Evolutionary conservation across 2,329 filamentous ascomycete species (phyloP).

Genomic region (Diaporthe humulicola): DNA sequence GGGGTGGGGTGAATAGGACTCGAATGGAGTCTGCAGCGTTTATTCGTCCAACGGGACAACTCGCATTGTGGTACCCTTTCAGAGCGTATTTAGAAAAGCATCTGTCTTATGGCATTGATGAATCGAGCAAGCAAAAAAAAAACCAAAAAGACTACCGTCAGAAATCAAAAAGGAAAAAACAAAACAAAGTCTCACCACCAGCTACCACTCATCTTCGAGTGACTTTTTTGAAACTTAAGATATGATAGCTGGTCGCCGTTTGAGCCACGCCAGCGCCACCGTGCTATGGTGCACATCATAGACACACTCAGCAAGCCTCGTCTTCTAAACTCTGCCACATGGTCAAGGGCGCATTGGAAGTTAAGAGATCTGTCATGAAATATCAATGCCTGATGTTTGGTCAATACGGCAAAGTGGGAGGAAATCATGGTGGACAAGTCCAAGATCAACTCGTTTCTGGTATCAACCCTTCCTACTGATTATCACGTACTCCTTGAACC

Average conservation of each 20-base stretch:
- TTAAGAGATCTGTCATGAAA: not conserved
- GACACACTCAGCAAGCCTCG: too few species aligned
- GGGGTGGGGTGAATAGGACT: not conserved
- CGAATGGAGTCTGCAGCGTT: not conserved
- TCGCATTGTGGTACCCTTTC: slow-evolving; percentile 26
- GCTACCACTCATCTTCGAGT: not conserved
- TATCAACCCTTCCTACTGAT: slow-evolving; percentile 2
- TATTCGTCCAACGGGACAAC: not conserved
- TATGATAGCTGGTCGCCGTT: not conserved
- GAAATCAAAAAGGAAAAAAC: slow-evolving; percentile 1
- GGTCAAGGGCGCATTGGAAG: not conserved
- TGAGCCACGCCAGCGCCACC: not conserved
- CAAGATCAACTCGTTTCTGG: not conserved
- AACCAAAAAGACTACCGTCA: not conserved
- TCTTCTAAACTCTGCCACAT: not conserved
- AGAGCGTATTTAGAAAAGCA: slow-evolving; percentile 32
- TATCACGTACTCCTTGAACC: slow-evolving; percentile 5
- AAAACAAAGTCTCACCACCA: not conserved
- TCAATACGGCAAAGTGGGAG: not conserved
- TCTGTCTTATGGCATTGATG: slow-evolving; percentile 19
- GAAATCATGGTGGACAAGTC: not conserved
- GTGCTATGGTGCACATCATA: not conserved
- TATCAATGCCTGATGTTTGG: not conserved
- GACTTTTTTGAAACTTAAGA: not conserved
- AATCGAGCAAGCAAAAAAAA: slow-evolving; percentile 15